A percentile compares a stretch with the other conserved stretches of the same genome.
Conservation (phyloP, 2,329 filamentous ascomycete genomes). For the Dichotomopilus funicola region DNA sequence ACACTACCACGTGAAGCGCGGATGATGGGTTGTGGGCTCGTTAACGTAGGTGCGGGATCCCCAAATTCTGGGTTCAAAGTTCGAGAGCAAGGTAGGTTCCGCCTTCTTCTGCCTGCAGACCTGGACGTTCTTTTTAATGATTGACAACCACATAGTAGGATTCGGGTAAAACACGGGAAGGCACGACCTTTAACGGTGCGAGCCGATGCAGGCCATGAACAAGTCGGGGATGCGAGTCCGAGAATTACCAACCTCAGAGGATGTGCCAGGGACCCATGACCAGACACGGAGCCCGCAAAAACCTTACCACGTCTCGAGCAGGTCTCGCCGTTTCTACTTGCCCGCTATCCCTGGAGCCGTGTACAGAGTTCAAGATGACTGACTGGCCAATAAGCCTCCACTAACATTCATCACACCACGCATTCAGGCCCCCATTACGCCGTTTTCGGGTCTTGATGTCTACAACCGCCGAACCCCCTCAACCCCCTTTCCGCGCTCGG, state of each 20-base stretch:
- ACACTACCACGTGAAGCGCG: no score
- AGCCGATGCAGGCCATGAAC: not conserved
- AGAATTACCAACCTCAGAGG: not conserved
- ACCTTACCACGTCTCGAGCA: no score
- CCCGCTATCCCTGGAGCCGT: no score
- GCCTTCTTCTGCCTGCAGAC: not conserved
- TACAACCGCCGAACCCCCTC: not conserved
- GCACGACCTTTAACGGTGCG: constrained; percentile 4
- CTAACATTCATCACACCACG: no score
- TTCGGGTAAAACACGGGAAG: not conserved
- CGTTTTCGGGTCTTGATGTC: not conserved
- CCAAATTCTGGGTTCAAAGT: no score
- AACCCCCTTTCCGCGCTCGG: not conserved
- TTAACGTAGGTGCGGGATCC: no score
- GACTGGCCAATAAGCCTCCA: no score
- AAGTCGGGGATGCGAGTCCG: not conserved
- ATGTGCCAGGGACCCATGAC: not conserved
- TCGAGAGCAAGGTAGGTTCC: not conserved
- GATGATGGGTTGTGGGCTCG: no score
- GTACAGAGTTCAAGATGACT: no score
- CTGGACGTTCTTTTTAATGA: not conserved
- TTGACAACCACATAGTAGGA: not conserved
- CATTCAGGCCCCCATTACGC: no score
- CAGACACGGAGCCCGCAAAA: no score
- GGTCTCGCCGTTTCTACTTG: no score